Percentiles rank a stretch among this genome's conserved stretches.
phyloP scores from a whole-genome alignment of 2,329 filamentous ascomycete genomes.

The Sordariomycetes sp. region DNA sequence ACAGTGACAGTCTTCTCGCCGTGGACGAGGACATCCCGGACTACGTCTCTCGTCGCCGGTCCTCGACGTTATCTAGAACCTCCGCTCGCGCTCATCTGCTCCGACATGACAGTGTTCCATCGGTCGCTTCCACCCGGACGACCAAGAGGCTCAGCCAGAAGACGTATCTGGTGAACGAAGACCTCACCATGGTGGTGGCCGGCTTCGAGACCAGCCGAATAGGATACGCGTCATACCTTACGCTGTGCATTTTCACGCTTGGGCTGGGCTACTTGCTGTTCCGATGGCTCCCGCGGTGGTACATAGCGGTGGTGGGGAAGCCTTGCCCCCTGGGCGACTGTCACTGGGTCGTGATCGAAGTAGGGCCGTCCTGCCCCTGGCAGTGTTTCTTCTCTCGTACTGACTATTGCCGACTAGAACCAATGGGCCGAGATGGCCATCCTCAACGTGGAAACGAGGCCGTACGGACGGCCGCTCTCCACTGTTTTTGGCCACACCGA shows the following conservation, averaged over 20 bases:
- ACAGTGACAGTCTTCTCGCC: slow-evolving; percentile 15
- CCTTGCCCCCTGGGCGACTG: slow-evolving; percentile 58
- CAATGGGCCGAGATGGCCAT: slow-evolving; percentile 89
- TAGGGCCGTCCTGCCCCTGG: slow-evolving; percentile 19
- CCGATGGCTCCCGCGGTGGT: slow-evolving; percentile 82
- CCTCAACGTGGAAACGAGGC: slow-evolving; percentile 46
- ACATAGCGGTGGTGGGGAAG: slow-evolving; percentile 61
- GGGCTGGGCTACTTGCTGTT: slow-evolving; percentile 77
- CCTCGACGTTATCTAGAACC: slow-evolving; percentile 43
- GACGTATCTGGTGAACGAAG: slow-evolving; percentile 84
- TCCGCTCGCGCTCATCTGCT: slow-evolving; percentile 54
- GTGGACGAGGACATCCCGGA: slow-evolving; percentile 10
- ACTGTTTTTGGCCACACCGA: slow-evolving; percentile 55
- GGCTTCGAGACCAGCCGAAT: slow-evolving; percentile 69
- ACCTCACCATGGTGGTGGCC: slow-evolving; percentile 84
- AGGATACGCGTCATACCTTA: slow-evolving; percentile 56
- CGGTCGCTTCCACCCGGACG: slow-evolving; percentile 49
- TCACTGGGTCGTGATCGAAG: slow-evolving; percentile 85
- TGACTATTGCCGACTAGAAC: slow-evolving; percentile 37
- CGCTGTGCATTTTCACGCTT: slow-evolving; percentile 57
- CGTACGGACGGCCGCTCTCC: slow-evolving; percentile 41
- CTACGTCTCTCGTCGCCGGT: slow-evolving; percentile 42
- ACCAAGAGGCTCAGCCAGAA: slow-evolving; percentile 53
- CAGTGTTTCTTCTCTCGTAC: background rate
- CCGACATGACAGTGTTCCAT: slow-evolving; percentile 56